Evolutionary conservation across 164 flowering plant genomes (phyloP).

Genomic region (Echeveria elegans): DNA sequence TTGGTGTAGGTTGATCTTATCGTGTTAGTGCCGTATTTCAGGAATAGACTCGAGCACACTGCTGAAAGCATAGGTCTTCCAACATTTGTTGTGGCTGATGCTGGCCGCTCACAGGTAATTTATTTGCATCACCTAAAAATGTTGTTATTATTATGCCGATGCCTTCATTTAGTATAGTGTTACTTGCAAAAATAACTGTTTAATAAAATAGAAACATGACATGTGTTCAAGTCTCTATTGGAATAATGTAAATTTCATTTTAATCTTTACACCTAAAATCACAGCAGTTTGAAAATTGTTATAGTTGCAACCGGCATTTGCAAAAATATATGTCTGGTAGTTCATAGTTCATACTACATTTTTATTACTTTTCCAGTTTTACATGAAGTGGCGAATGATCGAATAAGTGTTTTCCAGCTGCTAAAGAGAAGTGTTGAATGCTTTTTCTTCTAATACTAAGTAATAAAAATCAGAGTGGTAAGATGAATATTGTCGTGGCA

Average conservation of each 20-base stretch:
- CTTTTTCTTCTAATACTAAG: background rate
- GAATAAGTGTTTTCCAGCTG: background rate
- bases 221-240: too few relatives aligned
- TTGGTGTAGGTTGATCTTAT: background rate
- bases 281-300: too few relatives aligned
- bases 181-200: too few relatives aligned
- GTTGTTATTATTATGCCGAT: background rate
- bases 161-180: too few relatives aligned
- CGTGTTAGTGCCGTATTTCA: slow-evolving; percentile 13
- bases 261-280: too few relatives aligned
- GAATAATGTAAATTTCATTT: too few relatives aligned
- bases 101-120: slow-evolving; percentile 85
- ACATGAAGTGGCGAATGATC: background rate
- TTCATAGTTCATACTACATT: background rate
- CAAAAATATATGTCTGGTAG: background rate
- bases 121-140: background rate
- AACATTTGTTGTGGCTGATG: slow-evolving; percentile 91
- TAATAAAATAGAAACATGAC: too few relatives aligned
- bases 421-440: background rate
- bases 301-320: background rate
- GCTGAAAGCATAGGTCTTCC: slow-evolving; percentile 90
- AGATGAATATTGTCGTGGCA: background rate
- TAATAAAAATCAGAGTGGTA: slow-evolving; percentile 5
- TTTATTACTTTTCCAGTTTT: background rate
- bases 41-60: slow-evolving; percentile 67